phyloP scores from a whole-genome alignment of 345 rosid genomes.

The Lenwebbia sp. region DNA sequence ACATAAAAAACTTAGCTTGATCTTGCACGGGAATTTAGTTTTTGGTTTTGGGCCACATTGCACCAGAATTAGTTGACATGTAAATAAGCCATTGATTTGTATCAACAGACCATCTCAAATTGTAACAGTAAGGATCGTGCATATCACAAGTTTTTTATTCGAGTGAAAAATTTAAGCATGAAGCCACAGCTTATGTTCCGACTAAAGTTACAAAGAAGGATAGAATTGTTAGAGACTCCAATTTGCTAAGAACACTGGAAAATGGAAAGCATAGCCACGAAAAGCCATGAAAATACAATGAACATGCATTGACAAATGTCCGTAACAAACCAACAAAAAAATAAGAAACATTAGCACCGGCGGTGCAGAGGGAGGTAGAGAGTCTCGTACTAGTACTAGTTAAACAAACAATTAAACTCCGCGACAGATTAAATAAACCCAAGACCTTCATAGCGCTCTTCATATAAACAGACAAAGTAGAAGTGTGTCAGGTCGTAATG shows the following conservation, averaged over 20 bases:
- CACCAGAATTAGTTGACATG: not conserved
- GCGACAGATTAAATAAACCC: not conserved
- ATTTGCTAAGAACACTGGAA: not conserved
- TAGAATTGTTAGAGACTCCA: not conserved
- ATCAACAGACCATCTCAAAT: not conserved
- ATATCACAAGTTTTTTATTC: not conserved
- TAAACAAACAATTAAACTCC: not conserved
- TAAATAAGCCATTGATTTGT: not conserved
- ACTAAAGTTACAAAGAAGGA: not conserved
- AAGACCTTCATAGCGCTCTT: not conserved
- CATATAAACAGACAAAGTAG: not conserved
- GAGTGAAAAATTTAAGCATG: not conserved
- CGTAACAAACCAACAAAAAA: not conserved
- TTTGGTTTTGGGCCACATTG: not conserved
- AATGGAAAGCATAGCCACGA: not conserved
- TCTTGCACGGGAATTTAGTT: not conserved
- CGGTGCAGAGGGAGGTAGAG: not conserved
- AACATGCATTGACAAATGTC: not conserved
- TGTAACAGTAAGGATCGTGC: not conserved
- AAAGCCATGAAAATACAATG: not conserved
- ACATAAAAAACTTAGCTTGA: not conserved
- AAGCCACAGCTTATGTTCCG: not conserved
- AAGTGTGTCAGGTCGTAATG: not conserved
- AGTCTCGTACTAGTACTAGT: not conserved
- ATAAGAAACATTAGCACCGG: not conserved